Evolutionary conservation across 1,139 yeast species (phyloP), one percentile per base, ranked within the genome.

Genomic region (Torulaspora globosa): DNA sequence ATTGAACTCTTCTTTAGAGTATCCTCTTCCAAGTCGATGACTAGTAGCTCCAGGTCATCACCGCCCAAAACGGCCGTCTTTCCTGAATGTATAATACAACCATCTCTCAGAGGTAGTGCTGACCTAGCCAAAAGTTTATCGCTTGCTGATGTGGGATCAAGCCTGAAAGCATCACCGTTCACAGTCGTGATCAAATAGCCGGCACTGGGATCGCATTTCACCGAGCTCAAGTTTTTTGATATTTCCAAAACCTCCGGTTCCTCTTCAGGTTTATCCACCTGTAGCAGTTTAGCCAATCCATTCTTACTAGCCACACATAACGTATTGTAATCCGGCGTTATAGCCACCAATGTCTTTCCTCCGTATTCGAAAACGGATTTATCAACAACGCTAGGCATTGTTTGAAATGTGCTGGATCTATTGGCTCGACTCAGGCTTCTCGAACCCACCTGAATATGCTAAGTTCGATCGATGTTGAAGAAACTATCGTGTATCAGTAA

Each of bases 61-160:
- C 96, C 94, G 24, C 88, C 92, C 46, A 82, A 75, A 1, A 86
- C 78, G 2, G 79, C 70, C 68, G 84, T 74, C 41, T 77, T 73
- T 0, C 90, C 95, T 50, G 80, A 84, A 50, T 84, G 85, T 37
- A 86, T 79, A 62, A 84, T 80, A 14, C 69, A 69, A 4, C 82
- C 72, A 51, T 80, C 85, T 52, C 94, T 73, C 32, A 89, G 63
- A 0, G 95, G 85, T 35, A 86, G 69, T 16, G 84, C 75, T 18
- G 57, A 55, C 32, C 66, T 53, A 9, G 55, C 52, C 38, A 63
- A 35, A 27, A 62, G 44, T 29, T 50, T 45, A 30, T 50, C 54
- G 28, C 43, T 54, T 2, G 41, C 39, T 3, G 40, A 50, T 26
- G 45, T 46, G 2, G 54, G 35, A 33, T 54, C 44, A 38, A 57